Percentiles rank a stretch among this genome's conserved stretches.
These are phyloP conservation scores for Brassica balearica DNA, from an alignment of 441 rosid genomes.

Conservation along the genomic window DNA sequence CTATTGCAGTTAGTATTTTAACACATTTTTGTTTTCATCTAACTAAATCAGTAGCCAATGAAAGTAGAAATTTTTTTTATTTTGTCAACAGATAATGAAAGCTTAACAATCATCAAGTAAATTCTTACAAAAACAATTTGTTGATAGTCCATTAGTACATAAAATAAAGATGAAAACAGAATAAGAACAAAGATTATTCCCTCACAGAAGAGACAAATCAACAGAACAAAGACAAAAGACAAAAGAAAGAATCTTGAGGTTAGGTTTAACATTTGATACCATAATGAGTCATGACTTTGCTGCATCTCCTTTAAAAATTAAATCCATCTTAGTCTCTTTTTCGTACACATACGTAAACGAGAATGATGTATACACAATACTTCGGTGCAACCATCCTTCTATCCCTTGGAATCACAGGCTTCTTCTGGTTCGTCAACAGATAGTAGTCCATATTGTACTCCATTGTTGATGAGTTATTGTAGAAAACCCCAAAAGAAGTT, in stretches of 20 bases:
- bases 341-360: slow-evolving; percentile 25
- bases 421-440: too few relatives aligned
- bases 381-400: slow-evolving; percentile 32
- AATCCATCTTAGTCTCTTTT: not conserved
- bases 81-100: slow-evolving; percentile 22
- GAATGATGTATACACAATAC: slow-evolving; percentile 29
- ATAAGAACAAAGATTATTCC: slow-evolving; percentile 27
- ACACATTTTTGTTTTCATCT: too few relatives aligned
- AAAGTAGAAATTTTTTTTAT: too few relatives aligned
- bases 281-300: slow-evolving; percentile 1
- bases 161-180: not conserved
- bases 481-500: too few relatives aligned
- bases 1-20: too few relatives aligned
- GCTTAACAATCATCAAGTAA: slow-evolving; percentile 18
- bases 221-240: slow-evolving; percentile 21
- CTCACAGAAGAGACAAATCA: slow-evolving; percentile 34
- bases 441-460: too few relatives aligned
- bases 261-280: slow-evolving; percentile 26
- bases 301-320: slow-evolving; percentile 21
- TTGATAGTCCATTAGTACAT: not conserved
- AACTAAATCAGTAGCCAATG: too few relatives aligned
- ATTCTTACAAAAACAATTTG: not conserved
- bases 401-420: slow-evolving; percentile 17
- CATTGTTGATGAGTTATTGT: too few relatives aligned
- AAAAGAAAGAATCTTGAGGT: slow-evolving; percentile 30